Evolutionary conservation across 352 stramenopile genomes (phyloP), one percentile per base, ranked within the genome.

Genomic region (Globisporangium orthogonon): DNA sequence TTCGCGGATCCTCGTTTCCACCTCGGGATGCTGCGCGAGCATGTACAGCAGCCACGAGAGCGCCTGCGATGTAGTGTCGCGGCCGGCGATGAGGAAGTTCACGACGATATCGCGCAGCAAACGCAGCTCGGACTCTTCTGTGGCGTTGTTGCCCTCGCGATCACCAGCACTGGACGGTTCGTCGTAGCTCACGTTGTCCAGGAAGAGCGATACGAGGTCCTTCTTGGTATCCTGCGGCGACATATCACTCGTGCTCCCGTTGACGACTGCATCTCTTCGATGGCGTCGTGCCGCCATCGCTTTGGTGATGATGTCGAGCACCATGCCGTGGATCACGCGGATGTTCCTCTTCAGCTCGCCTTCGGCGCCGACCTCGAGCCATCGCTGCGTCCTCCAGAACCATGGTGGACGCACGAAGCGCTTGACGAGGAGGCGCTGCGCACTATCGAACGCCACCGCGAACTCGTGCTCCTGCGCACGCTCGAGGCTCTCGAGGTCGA

Each of bases 41-140:
- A 73, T 57, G 45, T 73, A 77, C 35, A 86, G 62, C 39, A 82
- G 58, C 76, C 76, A 86, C 13, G 52, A 59, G 9, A 86, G 18
- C 7, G 71, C 65, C 40, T 52, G 53, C 1, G 75, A 67, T 7
- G 76, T 85, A 0, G 73, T 73, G 63, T 86, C 72, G 1, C 73
- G 54, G 5, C 76, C 75, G 37, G 73, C 76, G 30, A 87, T 40
- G 39, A 86, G 50, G 33, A 86, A 69, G 44, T 65, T 80, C 1
- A 87, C 66, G 28, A 85, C 60, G 37, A 87, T 63, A 54, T 87
- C 67, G 14, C 69, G 69, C 28, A 86, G 47, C 28, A 56, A 58
- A n/a, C 35, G 39, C 15, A 60, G 51, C 2, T 65, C 54, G 23
- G 52, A 51, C 4, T 13, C 9, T 33, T 54, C 37, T 0, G n/a